phyloP scores from a whole-genome alignment of 495 filamentous ascomycete species.

The Trichoderma erinaceum region DNA sequence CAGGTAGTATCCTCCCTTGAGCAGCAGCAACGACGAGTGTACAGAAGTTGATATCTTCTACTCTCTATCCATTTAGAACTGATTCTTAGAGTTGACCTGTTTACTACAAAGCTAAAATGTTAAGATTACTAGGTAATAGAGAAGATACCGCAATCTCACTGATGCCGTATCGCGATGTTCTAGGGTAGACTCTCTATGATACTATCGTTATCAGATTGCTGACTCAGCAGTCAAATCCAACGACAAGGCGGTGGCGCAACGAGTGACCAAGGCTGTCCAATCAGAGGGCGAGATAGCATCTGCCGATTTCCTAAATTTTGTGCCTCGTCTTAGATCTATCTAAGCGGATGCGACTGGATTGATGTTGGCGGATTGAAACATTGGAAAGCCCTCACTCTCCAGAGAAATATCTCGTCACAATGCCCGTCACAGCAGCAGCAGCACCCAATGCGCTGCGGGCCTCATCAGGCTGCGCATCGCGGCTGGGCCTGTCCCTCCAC shows the following conservation, averaged over 20 bases:
- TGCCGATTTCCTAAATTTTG: conserved; percentile 11
- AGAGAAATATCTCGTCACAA: not conserved
- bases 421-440: not conserved
- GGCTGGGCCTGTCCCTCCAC: not conserved
- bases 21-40: too few species aligned
- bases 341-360: not conserved
- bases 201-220: not conserved
- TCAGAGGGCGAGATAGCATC: not conserved
- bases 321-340: not conserved
- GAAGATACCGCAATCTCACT: too few species aligned
- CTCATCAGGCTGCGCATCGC: conserved; percentile 5
- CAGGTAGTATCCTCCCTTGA: too few species aligned
- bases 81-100: too few species aligned
- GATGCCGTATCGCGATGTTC: too few species aligned
- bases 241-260: not conserved
- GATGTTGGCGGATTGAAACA: not conserved
- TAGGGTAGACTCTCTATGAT: too few species aligned
- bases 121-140: too few species aligned
- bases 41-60: too few species aligned
- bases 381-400: not conserved
- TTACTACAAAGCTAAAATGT: too few species aligned
- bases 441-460: conserved; percentile 6
- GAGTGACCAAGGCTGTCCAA: not conserved
- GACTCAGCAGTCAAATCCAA: not conserved
- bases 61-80: too few species aligned